phyloP scores from a whole-genome alignment of 768 basidiomycete species.

The Dioszegia aurantiaca region DNA sequence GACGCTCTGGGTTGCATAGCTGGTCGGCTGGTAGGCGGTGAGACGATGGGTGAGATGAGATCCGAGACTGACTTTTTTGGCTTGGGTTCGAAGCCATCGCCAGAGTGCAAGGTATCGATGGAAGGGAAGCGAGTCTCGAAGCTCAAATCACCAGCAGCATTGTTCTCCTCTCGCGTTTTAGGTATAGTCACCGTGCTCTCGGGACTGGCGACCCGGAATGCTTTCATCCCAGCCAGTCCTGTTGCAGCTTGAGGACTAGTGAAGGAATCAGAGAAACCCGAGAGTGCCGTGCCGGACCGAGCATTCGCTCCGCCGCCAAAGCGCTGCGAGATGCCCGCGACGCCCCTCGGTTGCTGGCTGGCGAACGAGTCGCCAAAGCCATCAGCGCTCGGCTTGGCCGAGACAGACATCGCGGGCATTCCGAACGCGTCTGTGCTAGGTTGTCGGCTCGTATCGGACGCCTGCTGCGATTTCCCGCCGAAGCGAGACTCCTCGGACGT shows the following conservation, averaged over 20 bases:
- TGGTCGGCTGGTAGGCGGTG: constrained; percentile 22
- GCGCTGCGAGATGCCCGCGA: constrained; percentile 6
- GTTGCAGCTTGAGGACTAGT: constrained; percentile 16
- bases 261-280: constrained; percentile 33
- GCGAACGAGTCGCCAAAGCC: constrained; percentile 42
- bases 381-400: background rate
- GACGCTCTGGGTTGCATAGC: constrained; percentile 19
- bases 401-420: constrained; percentile 18
- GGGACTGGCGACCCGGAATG: constrained; percentile 5
- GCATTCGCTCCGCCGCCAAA: background rate
- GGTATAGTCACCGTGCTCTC: background rate
- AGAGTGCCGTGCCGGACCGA: constrained; percentile 5
- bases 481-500: background rate
- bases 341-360: constrained; percentile 3
- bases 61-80: constrained; percentile 12
- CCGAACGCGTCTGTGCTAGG: constrained; percentile 37
- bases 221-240: constrained; percentile 16
- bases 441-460: background rate
- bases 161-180: background rate
- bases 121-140: constrained; percentile 79
- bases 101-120: constrained; percentile 64
- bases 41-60: constrained; percentile 28
- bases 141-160: constrained; percentile 18
- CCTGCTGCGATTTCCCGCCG: background rate
- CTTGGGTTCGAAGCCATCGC: constrained; percentile 13